phyloP scores from a whole-genome alignment of 345 rosid species.

The Noccaea caerulescens region DNA sequence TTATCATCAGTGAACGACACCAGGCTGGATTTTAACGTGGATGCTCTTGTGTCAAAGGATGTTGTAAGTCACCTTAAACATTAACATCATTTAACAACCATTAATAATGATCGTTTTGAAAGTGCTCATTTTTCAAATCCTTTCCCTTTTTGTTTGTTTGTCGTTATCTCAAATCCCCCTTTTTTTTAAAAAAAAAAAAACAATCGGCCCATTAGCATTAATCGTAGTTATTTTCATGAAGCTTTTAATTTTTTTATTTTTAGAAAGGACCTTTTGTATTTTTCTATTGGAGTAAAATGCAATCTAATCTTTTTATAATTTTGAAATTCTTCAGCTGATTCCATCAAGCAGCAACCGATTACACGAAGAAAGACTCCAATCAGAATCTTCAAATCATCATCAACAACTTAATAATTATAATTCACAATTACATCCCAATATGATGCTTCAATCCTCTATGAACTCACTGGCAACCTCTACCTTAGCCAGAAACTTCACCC shows the following conservation, averaged over 20 bases:
- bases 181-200: background rate
- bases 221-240: background rate
- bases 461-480: conserved; percentile 48
- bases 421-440: conserved; percentile 43
- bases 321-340: conserved; percentile 46
- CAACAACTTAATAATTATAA: conserved; percentile 27
- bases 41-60: conserved; percentile 67
- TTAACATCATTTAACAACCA: conserved; percentile 33
- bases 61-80: conserved; percentile 58
- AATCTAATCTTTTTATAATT: conserved; percentile 1
- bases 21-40: conserved; percentile 72
- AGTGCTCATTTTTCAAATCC: background rate
- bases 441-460: conserved; percentile 29
- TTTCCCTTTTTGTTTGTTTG: background rate
- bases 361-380: conserved; percentile 53
- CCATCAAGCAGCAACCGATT: conserved; percentile 49
- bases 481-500: conserved; percentile 42
- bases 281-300: background rate
- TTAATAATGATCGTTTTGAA: background rate
- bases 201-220: conserved; percentile 15
- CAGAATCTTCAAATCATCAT: conserved; percentile 52
- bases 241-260: background rate
- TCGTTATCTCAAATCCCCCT: conserved; percentile 6
- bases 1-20: conserved; percentile 78
- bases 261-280: conserved; percentile 20